These are phyloP conservation scores for Sporothrix sp. DNA, from an alignment of 2,329 filamentous ascomycete genomes.

Conservation along the genomic window DNA sequence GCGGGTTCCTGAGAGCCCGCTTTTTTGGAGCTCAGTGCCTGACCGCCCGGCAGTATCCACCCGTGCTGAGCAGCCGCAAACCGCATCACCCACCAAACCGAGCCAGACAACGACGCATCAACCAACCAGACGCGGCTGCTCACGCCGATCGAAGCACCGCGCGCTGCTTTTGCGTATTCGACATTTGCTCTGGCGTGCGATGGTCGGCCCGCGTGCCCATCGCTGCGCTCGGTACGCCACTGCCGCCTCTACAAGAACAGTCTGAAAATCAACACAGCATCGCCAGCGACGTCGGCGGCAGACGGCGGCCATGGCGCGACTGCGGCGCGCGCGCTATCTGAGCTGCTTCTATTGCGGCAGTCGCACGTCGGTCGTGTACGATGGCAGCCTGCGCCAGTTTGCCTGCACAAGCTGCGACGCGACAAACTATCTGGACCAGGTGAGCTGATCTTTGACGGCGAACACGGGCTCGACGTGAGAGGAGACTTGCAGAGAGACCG, in stretches of 20 bases:
- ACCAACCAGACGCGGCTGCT: not conserved
- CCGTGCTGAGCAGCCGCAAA: not conserved
- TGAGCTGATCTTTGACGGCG: slow-evolving; percentile 32
- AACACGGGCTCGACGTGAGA: no score
- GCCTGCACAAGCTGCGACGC: slow-evolving; percentile 72
- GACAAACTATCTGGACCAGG: slow-evolving; percentile 81
- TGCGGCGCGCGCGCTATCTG: slow-evolving; percentile 37
- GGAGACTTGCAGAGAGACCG: no score
- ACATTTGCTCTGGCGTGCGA: not conserved
- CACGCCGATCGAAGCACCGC: not conserved
- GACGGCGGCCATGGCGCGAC: slow-evolving; percentile 31
- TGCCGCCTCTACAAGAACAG: not conserved
- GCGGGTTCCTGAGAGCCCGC: not conserved
- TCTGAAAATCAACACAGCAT: not conserved
- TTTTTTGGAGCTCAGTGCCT: not conserved
- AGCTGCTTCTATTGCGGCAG: slow-evolving; percentile 78
- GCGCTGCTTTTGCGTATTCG: not conserved
- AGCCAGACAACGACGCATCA: not conserved
- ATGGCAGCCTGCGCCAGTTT: slow-evolving; percentile 54
- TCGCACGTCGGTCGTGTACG: slow-evolving; percentile 50
- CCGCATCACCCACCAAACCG: not conserved
- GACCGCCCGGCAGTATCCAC: slow-evolving; percentile 19
- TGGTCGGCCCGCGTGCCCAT: not conserved
- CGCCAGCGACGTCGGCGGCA: not conserved
- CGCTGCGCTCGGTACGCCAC: not conserved